phyloP scores from a whole-genome alignment of 805 yeast species.

The Ogataea trehaloabstinens region DNA sequence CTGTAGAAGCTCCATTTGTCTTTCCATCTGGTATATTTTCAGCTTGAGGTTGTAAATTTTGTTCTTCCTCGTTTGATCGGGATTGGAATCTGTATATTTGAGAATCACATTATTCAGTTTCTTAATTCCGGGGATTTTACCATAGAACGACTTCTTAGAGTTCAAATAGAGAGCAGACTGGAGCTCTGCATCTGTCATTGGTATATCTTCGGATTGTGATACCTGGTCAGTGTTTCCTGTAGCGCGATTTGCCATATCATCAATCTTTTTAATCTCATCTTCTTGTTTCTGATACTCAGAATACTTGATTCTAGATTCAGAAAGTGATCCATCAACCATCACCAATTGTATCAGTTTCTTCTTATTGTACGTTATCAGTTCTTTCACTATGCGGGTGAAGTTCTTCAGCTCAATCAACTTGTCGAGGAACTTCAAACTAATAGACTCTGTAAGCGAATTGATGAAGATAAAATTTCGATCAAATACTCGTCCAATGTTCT shows the following conservation, averaged over 20 bases:
- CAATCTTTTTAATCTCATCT: constrained; percentile 31
- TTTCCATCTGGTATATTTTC: constrained; percentile 30
- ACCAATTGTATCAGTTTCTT: constrained; percentile 33
- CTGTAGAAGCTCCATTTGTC: constrained; percentile 27
- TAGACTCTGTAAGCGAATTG: constrained; percentile 33
- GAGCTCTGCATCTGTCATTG: constrained; percentile 32
- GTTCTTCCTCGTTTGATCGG: constrained; percentile 33
- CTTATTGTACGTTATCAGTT: constrained; percentile 33
- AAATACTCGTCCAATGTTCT: constrained; percentile 81
- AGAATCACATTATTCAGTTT: constrained; percentile 33
- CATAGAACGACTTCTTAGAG: constrained; percentile 28
- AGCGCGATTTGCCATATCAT: constrained; percentile 27
- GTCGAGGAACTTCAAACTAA: constrained; percentile 33
- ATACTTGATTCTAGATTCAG: constrained; percentile 23
- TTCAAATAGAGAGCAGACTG: constrained; percentile 30
- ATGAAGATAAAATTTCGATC: constrained; percentile 65
- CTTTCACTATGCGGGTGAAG: constrained; percentile 30
- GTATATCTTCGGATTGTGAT: constrained; percentile 16
- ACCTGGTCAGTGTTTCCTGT: constrained; percentile 15
- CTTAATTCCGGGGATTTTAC: constrained; percentile 35
- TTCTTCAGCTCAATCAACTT: constrained; percentile 33
- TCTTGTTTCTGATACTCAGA: constrained; percentile 30
- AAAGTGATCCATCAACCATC: constrained; percentile 27
- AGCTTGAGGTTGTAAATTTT: constrained; percentile 29
- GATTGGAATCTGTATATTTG: constrained; percentile 35